A percentile compares a stretch with the other conserved stretches of the same genome.
Evolutionary conservation across 1,284 basidiomycete genomes (phyloP).

Genomic region (Cryptococcus sp.): DNA sequence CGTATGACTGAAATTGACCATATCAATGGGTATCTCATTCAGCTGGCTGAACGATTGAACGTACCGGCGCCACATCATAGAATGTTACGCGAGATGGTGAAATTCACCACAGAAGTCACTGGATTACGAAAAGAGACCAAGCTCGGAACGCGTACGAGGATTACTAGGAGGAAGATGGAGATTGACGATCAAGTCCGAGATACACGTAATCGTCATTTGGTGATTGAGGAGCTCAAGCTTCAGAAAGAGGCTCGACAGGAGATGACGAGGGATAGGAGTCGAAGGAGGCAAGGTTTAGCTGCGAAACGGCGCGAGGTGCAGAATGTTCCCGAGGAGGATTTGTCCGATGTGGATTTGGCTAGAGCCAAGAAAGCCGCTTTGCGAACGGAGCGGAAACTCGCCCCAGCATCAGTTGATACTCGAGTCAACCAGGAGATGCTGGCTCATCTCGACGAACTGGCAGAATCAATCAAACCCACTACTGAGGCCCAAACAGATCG

Average conservation of each 20-base stretch:
- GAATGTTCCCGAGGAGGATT: too few relatives aligned
- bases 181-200: neutral
- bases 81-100: constrained; percentile 60
- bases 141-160: neutral
- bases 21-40: constrained; percentile 79
- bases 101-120: constrained; percentile 49
- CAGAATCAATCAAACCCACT: neutral
- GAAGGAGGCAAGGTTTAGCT: too few relatives aligned
- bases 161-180: neutral
- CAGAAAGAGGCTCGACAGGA: too few relatives aligned
- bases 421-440: neutral
- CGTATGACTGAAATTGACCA: constrained; percentile 69
- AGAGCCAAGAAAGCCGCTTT: too few relatives aligned
- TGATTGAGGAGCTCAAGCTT: too few relatives aligned
- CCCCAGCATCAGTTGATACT: neutral
- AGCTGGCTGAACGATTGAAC: constrained; percentile 60
- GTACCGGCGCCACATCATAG: constrained; percentile 63
- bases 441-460: neutral
- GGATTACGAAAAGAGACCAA: constrained; percentile 3
- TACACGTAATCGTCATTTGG: neutral
- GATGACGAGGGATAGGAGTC: too few relatives aligned
- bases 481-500: neutral
- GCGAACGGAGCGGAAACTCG: neutral
- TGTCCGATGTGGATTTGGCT: too few relatives aligned
- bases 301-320: too few relatives aligned